These are phyloP conservation scores for Kandelia obovata DNA, from an alignment of 345 rosid genomes.

Conservation along the genomic window DNA sequence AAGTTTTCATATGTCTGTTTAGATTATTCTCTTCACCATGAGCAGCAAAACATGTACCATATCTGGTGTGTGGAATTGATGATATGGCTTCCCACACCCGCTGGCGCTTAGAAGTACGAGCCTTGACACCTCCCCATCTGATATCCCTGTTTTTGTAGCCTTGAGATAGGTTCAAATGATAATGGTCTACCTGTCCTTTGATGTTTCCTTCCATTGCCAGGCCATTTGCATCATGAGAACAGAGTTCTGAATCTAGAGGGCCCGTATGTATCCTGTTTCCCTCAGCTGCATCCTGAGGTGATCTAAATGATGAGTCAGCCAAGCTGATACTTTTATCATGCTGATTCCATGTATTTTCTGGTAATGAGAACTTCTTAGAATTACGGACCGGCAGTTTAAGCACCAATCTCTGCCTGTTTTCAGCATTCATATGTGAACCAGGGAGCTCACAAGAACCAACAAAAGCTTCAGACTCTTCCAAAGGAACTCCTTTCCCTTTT, in stretches of 20 bases:
- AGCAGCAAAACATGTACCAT: conserved; percentile 19
- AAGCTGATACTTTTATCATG: conserved; percentile 27
- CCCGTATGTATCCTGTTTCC: conserved; percentile 28
- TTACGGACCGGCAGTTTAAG: conserved; percentile 65
- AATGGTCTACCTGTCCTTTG: conserved; percentile 32
- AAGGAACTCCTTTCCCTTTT: conserved; percentile 63
- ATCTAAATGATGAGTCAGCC: conserved; percentile 48
- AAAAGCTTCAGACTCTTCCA: conserved; percentile 48
- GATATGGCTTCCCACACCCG: conserved; percentile 48
- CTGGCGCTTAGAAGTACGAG: conserved; percentile 67
- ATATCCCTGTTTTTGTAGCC: conserved; percentile 50
- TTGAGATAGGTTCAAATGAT: conserved; percentile 33
- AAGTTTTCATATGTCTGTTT: conserved; percentile 31
- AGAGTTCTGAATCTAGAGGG: conserved; percentile 24
- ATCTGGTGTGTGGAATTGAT: conserved; percentile 27
- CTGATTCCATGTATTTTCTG: conserved; percentile 25
- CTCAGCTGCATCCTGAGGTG: conserved; percentile 26
- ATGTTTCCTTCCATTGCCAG: conserved; percentile 24
- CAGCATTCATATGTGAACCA: conserved; percentile 46
- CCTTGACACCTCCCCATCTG: conserved; percentile 85
- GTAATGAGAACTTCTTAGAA: conserved; percentile 41
- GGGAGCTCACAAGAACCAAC: conserved; percentile 32
- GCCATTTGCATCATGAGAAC: conserved; percentile 35
- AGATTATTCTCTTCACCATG: conserved; percentile 31
- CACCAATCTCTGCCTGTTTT: conserved; percentile 62